Base-by-base conservation (phyloP, 805 yeast genomes). In the Spathaspora girioi region DNA sequence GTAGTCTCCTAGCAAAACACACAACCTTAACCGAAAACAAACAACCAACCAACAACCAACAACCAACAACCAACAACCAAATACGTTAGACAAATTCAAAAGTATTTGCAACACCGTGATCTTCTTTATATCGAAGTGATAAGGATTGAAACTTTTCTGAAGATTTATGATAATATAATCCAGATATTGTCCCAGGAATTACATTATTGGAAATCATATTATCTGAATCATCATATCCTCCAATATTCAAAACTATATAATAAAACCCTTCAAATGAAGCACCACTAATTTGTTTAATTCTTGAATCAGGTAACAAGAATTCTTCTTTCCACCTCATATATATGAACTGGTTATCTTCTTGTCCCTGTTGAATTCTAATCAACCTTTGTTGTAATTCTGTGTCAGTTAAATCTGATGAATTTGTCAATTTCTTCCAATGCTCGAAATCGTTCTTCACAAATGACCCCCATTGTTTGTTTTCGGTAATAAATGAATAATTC, bases 311-410 rank as follows among this genome's bases (percentile, higher is more conserved):
- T 8, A 88, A 84, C 54, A 92, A 69, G 62, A 90, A 90, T 60
- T 84, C 81, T 67, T 92, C 98, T 69, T 92, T 92, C 98, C 98
- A 92, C 58, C 97, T 78, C 97, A 92, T 92, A 64, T 83, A 92
- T 5, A 92, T 68, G 59, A 60, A 65, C 20, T 66, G 59, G 18
- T 59, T 56, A 46, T 69, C 68, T 38, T 63, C 66, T 31, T 56
- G 47, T 19, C 73, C 72, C 27, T 59, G 45, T 55, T 69, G 71
- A 45, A 73, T 70, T 27, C 51, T 54, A 15, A 53, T 52, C 49
- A 74, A 62, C 48, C 64, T 66, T 38, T 58, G 53, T 32, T 60
- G 53, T 40, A 74, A 58, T 43, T 65, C 62, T 12, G 47, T 55
- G 50, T 71, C 73, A 20, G 80, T 80, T 47, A 82, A 63, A 61